Conservation (phyloP, 805 yeast species). For the Saccharomycopsis javanensis region DNA sequence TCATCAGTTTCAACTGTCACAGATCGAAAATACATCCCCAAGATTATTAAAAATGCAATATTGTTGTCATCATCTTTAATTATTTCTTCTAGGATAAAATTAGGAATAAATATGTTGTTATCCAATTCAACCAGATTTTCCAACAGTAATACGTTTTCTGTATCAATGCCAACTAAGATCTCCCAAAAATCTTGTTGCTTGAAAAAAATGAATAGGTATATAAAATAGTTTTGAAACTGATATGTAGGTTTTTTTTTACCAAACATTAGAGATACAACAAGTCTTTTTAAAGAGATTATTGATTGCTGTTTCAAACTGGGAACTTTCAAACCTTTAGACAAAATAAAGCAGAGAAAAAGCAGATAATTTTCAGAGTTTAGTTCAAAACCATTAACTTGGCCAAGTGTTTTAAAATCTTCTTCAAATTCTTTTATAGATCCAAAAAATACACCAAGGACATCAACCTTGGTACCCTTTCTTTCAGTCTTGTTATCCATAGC, state of each 20-base stretch:
- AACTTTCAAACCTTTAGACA: background rate
- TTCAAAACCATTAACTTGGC: background rate
- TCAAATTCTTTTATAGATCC: background rate
- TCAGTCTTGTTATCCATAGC: background rate
- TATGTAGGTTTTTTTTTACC: background rate
- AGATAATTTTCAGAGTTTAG: background rate
- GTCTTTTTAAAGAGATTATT: background rate
- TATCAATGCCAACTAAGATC: background rate
- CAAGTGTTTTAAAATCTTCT: background rate
- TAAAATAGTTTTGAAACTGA: background rate
- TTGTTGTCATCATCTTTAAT: background rate
- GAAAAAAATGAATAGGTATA: background rate
- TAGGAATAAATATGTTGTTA: conserved; percentile 3
- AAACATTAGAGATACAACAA: background rate
- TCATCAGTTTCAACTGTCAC: background rate
- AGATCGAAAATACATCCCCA: conserved; percentile 1
- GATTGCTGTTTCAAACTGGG: conserved; percentile 4
- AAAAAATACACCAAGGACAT: background rate
- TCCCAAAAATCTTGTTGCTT: conserved; percentile 4
- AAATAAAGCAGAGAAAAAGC: conserved; percentile 2
- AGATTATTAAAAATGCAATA: background rate
- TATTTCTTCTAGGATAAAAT: conserved; percentile 2
- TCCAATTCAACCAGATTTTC: conserved; percentile 1
- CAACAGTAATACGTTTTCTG: background rate
- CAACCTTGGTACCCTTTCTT: background rate